Conservation (phyloP, 1,284 basidiomycete genomes). For the Microstroma glucosiphilum region DNA sequence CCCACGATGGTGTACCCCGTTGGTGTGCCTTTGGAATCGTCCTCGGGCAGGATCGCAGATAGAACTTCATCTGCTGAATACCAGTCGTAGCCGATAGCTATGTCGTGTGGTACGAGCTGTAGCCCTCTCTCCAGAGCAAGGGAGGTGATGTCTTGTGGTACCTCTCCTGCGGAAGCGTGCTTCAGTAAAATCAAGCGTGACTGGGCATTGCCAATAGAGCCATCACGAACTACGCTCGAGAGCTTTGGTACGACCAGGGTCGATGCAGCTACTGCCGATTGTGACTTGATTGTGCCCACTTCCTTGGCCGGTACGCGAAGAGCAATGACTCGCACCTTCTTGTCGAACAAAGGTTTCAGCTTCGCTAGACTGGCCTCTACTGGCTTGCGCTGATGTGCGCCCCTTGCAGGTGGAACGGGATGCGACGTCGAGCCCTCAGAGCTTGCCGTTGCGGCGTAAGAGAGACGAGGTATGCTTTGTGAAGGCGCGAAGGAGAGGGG, state of each 20-base stretch:
- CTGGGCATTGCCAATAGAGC: neutral
- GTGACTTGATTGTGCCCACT: neutral
- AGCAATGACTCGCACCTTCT: neutral
- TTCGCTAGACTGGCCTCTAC: neutral
- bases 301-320: constrained; percentile 4
- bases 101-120: constrained; percentile 59
- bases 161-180: neutral
- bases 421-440: too few relatives aligned
- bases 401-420: too few relatives aligned
- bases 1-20: constrained; percentile 81
- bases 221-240: neutral
- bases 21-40: constrained; percentile 68
- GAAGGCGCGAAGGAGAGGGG: too few relatives aligned
- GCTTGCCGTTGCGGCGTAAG: too few relatives aligned
- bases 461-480: too few relatives aligned
- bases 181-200: neutral
- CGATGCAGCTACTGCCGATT: neutral
- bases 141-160: neutral
- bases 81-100: constrained; percentile 72
- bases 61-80: constrained; percentile 83
- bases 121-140: constrained; percentile 50
- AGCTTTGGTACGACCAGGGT: neutral
- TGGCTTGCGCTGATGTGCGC: neutral
- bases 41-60: constrained; percentile 68
- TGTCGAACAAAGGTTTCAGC: neutral